These are phyloP conservation scores for Nakazawaea populi DNA, from an alignment of 805 yeast genomes.

Conservation along the genomic window DNA sequence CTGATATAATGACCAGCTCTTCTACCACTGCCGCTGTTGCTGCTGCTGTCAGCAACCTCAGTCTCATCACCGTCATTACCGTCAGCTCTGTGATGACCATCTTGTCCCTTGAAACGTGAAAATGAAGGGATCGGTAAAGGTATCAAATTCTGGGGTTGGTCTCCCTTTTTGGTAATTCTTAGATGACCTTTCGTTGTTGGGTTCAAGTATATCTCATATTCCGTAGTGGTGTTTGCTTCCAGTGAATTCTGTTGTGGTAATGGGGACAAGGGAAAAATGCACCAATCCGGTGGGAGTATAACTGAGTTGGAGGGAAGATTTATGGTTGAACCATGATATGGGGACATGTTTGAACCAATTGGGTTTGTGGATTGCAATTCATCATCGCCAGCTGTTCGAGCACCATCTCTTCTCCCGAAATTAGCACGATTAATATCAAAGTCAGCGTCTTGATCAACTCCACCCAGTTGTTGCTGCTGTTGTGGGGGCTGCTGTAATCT, in stretches of 20 bases:
- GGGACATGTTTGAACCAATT: background rate
- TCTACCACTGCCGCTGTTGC: too few species aligned
- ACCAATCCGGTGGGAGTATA: conserved; percentile 26
- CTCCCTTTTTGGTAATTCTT: background rate
- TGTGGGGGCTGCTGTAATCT: background rate
- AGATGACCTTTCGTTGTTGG: conserved; percentile 11
- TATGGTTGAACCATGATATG: conserved; percentile 9
- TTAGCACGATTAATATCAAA: too few species aligned
- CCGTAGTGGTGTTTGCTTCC: background rate
- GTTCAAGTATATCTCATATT: conserved; percentile 14
- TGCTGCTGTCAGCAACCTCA: too few species aligned
- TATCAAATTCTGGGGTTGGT: background rate
- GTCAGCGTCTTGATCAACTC: too few species aligned
- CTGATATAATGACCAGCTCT: too few species aligned
- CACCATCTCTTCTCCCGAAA: too few species aligned
- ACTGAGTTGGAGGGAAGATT: conserved; percentile 17
- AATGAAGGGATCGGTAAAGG: background rate
- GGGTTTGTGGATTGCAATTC: too few species aligned
- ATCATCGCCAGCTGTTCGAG: too few species aligned
- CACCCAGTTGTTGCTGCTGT: too few species aligned
- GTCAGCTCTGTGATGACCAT: too few species aligned
- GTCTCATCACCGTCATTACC: too few species aligned
- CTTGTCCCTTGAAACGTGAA: too few species aligned
- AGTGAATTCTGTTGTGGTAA: background rate
- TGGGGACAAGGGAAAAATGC: conserved; percentile 17